A percentile compares a stretch with the other conserved stretches of the same genome.
These are phyloP conservation scores for Diaporthe sp. DNA, from an alignment of 2,329 filamentous ascomycete species.

Conservation along the genomic window DNA sequence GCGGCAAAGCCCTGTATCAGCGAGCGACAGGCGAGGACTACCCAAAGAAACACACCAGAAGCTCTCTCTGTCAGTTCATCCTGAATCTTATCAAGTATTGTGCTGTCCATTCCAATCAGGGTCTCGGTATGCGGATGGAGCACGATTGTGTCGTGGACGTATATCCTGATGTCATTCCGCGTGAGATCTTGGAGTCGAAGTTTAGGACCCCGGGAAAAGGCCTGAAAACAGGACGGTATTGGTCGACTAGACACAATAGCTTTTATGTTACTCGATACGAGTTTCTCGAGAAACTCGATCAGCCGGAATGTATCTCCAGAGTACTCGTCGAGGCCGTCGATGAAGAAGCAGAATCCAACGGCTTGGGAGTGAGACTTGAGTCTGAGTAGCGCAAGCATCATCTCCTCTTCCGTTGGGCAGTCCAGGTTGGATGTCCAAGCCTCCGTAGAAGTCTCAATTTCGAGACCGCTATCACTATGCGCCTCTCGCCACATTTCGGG, in stretches of 20 bases:
- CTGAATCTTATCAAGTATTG: neutral
- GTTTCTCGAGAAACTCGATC: neutral
- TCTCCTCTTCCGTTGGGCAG: neutral
- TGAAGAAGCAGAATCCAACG: neutral
- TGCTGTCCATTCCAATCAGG: neutral
- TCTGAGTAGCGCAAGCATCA: neutral
- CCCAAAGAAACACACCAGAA: neutral
- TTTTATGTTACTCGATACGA: neutral
- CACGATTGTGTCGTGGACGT: neutral
- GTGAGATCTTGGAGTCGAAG: neutral
- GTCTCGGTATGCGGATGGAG: neutral
- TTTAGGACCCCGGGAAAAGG: neutral
- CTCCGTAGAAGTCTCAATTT: neutral
- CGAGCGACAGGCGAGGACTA: neutral
- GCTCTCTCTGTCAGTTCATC: neutral
- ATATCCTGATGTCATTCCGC: neutral
- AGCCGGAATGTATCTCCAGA: neutral
- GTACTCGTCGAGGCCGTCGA: neutral
- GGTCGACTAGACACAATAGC: neutral
- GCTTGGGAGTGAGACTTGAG: neutral
- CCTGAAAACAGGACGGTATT: neutral
- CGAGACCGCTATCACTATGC: neutral
- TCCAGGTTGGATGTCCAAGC: neutral
- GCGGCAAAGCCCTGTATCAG: neutral
- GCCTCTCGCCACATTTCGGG: neutral